These are phyloP conservation scores for Globisporangium yorkense DNA, from an alignment of 352 stramenopile species.

Conservation along the genomic window DNA sequence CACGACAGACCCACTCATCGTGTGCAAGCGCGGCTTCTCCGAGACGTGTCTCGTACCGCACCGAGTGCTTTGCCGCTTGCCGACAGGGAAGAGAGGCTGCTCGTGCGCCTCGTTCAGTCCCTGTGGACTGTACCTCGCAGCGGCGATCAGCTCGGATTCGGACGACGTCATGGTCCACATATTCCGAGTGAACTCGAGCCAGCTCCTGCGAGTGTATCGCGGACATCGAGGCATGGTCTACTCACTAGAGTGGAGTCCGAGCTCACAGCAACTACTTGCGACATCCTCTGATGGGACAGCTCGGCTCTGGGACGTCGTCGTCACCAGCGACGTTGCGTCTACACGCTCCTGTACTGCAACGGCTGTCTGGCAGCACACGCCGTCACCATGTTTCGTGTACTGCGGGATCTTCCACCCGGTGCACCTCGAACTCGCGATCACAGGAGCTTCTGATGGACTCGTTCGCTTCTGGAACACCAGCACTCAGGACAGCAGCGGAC, in stretches of 20 bases:
- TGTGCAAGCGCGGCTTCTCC: conserved; percentile 24
- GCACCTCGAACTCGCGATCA: conserved; percentile 27
- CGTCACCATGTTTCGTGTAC: conserved; percentile 55
- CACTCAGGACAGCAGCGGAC: background rate
- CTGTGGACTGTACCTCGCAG: conserved; percentile 46
- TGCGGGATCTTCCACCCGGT: conserved; percentile 44
- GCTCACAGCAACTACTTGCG: conserved; percentile 30
- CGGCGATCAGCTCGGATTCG: conserved; percentile 25
- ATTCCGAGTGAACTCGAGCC: conserved; percentile 34
- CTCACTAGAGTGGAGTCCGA: conserved; percentile 39
- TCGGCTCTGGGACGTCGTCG: conserved; percentile 30
- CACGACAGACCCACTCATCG: conserved; percentile 13
- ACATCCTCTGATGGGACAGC: conserved; percentile 56
- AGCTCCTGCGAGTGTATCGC: conserved; percentile 26
- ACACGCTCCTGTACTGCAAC: background rate
- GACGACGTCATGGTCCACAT: conserved; percentile 40
- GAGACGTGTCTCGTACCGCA: conserved; percentile 58
- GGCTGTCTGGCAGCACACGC: conserved; percentile 47
- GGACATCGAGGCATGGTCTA: conserved; percentile 58
- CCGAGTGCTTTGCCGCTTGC: conserved; percentile 43
- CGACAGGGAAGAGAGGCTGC: conserved; percentile 49
- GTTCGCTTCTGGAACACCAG: conserved; percentile 30
- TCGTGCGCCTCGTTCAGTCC: conserved; percentile 55
- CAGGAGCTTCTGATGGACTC: conserved; percentile 44
- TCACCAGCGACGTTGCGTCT: background rate